Evolutionary conservation across 345 rosid genomes (phyloP).

Genomic region (Melaleuca alternifolia): DNA sequence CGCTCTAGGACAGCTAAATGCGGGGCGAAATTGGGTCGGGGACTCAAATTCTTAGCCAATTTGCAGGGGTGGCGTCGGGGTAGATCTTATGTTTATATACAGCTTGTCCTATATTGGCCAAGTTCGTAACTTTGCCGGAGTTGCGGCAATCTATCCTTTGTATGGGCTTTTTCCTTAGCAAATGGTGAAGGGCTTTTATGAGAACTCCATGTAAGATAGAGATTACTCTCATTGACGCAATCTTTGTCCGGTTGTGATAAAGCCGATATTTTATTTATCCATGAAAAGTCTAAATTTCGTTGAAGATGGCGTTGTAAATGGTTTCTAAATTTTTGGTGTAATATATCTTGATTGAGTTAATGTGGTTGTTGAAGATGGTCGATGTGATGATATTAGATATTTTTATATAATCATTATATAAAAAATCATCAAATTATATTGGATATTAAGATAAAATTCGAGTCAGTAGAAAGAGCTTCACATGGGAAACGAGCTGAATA

Average conservation of each 20-base stretch:
- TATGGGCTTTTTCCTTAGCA: neutral
- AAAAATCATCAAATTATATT: no score
- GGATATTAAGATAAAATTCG: no score
- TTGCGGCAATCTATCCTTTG: neutral
- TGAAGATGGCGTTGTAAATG: neutral
- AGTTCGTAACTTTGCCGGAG: neutral
- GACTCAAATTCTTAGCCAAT: neutral
- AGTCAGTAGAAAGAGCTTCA: no score
- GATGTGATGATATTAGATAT: no score
- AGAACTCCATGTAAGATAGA: neutral
- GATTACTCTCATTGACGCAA: neutral
- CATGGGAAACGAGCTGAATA: neutral
- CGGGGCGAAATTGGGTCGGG: neutral
- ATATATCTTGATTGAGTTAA: no score
- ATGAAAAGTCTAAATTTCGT: neutral
- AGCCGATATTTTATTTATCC: neutral
- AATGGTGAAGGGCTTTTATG: neutral
- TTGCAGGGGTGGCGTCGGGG: neutral
- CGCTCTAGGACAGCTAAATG: neutral
- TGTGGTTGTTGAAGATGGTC: no score
- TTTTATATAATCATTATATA: no score
- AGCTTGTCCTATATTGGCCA: neutral
- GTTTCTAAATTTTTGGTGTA: no score
- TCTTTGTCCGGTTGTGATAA: neutral
- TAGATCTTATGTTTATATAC: neutral